These are phyloP conservation scores for Cryomyces minteri DNA, from an alignment of 495 filamentous ascomycete species.

Conservation along the genomic window DNA sequence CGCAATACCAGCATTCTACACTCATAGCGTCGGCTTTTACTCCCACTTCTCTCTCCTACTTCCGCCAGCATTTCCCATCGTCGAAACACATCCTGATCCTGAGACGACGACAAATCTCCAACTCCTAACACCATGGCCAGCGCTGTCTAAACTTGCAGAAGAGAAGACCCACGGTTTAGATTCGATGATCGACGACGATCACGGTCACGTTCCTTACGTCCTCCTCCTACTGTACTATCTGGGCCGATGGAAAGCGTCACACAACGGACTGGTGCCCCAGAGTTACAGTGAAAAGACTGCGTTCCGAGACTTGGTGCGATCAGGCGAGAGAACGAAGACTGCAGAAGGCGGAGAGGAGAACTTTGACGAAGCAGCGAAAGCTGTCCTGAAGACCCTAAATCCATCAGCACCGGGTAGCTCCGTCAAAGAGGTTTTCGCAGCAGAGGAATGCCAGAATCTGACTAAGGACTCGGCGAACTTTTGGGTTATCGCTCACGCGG, in stretches of 20 bases:
- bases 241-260: constrained; percentile 57
- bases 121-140: constrained; percentile 72
- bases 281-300: constrained; percentile 76
- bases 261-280: constrained; percentile 47
- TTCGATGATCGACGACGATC: constrained; percentile 56
- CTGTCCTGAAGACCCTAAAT: constrained; percentile 69
- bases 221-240: constrained; percentile 74
- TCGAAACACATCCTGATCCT: constrained; percentile 89
- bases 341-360: constrained; percentile 92
- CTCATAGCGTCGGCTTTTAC: constrained; percentile 78
- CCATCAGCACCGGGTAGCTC: constrained; percentile 44
- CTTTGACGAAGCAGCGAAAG: constrained; percentile 78
- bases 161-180: constrained; percentile 49
- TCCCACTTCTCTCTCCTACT: constrained; percentile 64
- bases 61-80: constrained; percentile 68
- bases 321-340: constrained; percentile 48
- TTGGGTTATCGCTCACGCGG: constrained; percentile 78
- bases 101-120: constrained; percentile 74
- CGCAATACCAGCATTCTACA: constrained; percentile 59
- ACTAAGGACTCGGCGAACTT: constrained; percentile 35
- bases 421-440: constrained; percentile 61
- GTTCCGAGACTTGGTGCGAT: constrained; percentile 51
- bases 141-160: constrained; percentile 45
- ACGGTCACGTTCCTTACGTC: constrained; percentile 86
- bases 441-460: constrained; percentile 34